Evolutionary conservation across 768 basidiomycete species (phyloP).

Genomic region (Suillus occidentalis): DNA sequence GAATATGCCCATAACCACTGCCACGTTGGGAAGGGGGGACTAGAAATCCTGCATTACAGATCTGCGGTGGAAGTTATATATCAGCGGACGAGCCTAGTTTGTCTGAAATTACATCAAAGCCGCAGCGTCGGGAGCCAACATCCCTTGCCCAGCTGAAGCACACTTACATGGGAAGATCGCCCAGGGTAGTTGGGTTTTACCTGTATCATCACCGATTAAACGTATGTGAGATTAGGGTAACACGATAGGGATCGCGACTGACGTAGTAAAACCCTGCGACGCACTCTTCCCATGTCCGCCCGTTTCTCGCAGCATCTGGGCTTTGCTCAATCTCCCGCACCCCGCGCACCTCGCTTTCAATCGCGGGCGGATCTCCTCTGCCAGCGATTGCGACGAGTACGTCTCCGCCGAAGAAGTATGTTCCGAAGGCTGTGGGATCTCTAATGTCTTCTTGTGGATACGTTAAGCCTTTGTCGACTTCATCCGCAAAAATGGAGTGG

Average conservation of each 20-base stretch:
- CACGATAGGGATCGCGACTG: slow-evolving; percentile 26
- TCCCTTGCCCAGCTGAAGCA: slow-evolving; percentile 3
- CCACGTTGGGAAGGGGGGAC: slow-evolving; percentile 65
- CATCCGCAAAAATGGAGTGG: slow-evolving; percentile 62
- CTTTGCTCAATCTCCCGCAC: slow-evolving; percentile 23
- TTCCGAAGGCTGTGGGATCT: slow-evolving; percentile 55
- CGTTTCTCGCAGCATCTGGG: slow-evolving; percentile 46
- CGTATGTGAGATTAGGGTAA: slow-evolving; percentile 7
- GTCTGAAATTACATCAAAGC: neutral
- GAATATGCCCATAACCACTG: slow-evolving; percentile 62
- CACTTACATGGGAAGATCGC: slow-evolving; percentile 82
- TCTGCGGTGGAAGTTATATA: slow-evolving; percentile 38
- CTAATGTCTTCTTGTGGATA: slow-evolving; percentile 81
- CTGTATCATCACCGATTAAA: slow-evolving; percentile 29
- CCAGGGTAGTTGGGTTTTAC: slow-evolving; percentile 91
- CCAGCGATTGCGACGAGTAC: slow-evolving; percentile 65
- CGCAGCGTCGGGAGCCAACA: neutral
- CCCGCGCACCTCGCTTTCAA: slow-evolving; percentile 17
- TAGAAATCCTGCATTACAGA: slow-evolving; percentile 90
- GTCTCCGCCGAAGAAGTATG: slow-evolving; percentile 78
- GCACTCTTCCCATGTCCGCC: slow-evolving; percentile 63
- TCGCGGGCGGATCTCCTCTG: slow-evolving; percentile 14
- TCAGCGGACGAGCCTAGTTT: neutral
- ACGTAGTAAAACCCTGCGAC: slow-evolving; percentile 82
- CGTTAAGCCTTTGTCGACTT: slow-evolving; percentile 73